Conservation (phyloP, 352 stramenopile genomes). For the Globisporangium cederbergense region DNA sequence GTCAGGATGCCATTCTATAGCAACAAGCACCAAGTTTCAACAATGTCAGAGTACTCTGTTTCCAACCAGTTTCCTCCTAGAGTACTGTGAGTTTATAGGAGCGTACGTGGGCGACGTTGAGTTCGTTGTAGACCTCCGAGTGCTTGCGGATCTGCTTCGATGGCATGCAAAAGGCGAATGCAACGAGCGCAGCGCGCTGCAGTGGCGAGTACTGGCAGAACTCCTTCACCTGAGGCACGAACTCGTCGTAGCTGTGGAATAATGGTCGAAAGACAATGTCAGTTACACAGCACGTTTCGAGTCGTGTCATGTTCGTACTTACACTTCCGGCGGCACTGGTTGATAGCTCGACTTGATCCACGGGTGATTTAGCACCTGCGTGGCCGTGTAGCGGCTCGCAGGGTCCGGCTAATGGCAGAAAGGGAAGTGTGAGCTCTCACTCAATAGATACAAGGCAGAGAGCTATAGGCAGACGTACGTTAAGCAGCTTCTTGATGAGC, state of each 20-base stretch:
- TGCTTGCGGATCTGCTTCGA: conserved; percentile 50
- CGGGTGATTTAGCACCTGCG: conserved; percentile 59
- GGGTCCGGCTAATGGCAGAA: conserved; percentile 34
- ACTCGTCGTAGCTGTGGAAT: conserved; percentile 50
- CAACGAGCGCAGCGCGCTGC: conserved; percentile 56
- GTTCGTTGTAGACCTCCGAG: conserved; percentile 72
- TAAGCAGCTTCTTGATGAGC: conserved; percentile 70
- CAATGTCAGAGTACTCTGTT: background rate
- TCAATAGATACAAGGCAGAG: background rate
- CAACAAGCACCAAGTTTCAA: background rate
- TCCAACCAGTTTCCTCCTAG: background rate
- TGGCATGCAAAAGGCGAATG: conserved; percentile 68
- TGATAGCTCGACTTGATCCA: conserved; percentile 66
- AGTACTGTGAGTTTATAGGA: background rate
- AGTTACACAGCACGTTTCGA: background rate
- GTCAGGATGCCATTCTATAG: conserved; percentile 63
- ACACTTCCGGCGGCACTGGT: conserved; percentile 36
- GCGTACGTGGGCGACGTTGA: conserved; percentile 66
- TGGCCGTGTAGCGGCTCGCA: conserved; percentile 48
- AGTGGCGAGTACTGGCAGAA: conserved; percentile 71
- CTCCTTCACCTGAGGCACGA: conserved; percentile 56
- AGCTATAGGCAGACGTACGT: conserved; percentile 27
- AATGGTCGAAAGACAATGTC: background rate
- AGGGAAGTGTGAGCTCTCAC: background rate
- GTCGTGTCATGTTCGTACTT: conserved; percentile 12